Percentiles rank a stretch among this genome's conserved stretches.
These are phyloP conservation scores for Corinectria fuckeliana DNA, from an alignment of 2,329 filamentous ascomycete species.

Conservation along the genomic window DNA sequence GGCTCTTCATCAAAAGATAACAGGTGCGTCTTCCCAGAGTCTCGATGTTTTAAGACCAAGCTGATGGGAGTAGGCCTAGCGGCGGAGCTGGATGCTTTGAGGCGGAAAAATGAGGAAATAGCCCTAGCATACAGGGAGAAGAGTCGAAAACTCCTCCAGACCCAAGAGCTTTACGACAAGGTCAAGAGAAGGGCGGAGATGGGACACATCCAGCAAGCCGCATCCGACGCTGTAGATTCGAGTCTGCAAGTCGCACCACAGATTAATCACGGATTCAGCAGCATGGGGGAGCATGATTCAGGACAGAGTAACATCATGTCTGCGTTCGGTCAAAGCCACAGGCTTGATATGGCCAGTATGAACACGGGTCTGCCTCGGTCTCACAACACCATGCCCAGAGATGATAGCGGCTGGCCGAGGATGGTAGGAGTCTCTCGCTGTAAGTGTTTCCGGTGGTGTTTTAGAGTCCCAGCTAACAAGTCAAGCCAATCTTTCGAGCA, in stretches of 20 bases:
- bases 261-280: conserved; percentile 11
- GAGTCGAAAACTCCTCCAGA: conserved; percentile 69
- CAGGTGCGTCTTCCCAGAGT: conserved; percentile 53
- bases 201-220: conserved; percentile 61
- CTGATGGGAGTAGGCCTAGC: conserved; percentile 55
- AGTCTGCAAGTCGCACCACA: conserved; percentile 30
- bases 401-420: conserved; percentile 28
- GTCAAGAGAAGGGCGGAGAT: conserved; percentile 62
- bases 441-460: conserved; percentile 6
- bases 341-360: conserved; percentile 27
- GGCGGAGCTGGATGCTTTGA: conserved; percentile 66
- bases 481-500: conserved; percentile 16
- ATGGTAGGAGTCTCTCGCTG: conserved; percentile 18
- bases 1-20: conserved; percentile 68
- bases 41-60: not conserved
- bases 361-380: conserved; percentile 23
- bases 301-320: conserved; percentile 1
- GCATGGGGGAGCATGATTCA: not conserved
- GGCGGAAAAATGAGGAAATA: conserved; percentile 76
- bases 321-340: conserved; percentile 20
- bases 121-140: conserved; percentile 72
- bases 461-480: conserved; percentile 10
- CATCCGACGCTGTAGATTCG: conserved; percentile 52
- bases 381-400: conserved; percentile 13
- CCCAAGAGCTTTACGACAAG: conserved; percentile 70